These are phyloP conservation scores for Penicillium hordei DNA, from an alignment of 2,329 filamentous ascomycete species.

Conservation along the genomic window DNA sequence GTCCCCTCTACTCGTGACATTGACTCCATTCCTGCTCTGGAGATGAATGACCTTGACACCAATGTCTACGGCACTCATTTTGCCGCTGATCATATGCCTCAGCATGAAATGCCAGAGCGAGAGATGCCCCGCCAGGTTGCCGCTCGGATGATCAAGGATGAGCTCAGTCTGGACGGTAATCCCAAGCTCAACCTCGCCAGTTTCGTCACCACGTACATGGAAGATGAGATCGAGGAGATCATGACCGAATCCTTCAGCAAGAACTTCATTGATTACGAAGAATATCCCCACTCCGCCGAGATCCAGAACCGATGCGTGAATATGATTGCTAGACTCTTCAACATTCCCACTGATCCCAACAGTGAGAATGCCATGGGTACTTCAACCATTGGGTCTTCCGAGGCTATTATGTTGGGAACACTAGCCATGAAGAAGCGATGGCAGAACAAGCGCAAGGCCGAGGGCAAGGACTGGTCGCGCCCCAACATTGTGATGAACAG, in stretches of 20 bases:
- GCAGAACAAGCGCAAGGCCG: slow-evolving; percentile 81
- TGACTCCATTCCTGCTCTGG: slow-evolving; percentile 35
- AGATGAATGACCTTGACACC: slow-evolving; percentile 59
- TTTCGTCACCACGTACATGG: slow-evolving; percentile 96
- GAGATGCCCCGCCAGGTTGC: slow-evolving; percentile 92
- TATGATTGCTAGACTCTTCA: slow-evolving; percentile 88
- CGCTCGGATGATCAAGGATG: slow-evolving; percentile 97
- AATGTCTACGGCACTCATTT: slow-evolving; percentile 88
- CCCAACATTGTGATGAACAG: slow-evolving; percentile 97
- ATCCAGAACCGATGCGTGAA: slow-evolving; percentile 90
- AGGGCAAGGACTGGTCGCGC: slow-evolving; percentile 73
- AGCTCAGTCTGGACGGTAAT: slow-evolving; percentile 86
- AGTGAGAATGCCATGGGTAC: slow-evolving; percentile 74
- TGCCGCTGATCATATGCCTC: slow-evolving; percentile 76
- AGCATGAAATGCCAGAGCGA: slow-evolving; percentile 78
- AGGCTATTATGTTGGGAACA: slow-evolving; percentile 56
- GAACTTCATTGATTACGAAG: slow-evolving; percentile 92
- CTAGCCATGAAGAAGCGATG: slow-evolving; percentile 95
- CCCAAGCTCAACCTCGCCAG: slow-evolving; percentile 81
- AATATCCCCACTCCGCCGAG: slow-evolving; percentile 76
- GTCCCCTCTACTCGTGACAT: slow-evolving; percentile 44
- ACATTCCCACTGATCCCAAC: slow-evolving; percentile 63
- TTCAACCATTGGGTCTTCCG: slow-evolving; percentile 83
- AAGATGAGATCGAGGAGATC: slow-evolving; percentile 92
- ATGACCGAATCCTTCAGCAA: slow-evolving; percentile 91